Evolutionary conservation across 805 yeast species (phyloP), one percentile per base, ranked within the genome.

Genomic region (Ogataea glucozyma): DNA sequence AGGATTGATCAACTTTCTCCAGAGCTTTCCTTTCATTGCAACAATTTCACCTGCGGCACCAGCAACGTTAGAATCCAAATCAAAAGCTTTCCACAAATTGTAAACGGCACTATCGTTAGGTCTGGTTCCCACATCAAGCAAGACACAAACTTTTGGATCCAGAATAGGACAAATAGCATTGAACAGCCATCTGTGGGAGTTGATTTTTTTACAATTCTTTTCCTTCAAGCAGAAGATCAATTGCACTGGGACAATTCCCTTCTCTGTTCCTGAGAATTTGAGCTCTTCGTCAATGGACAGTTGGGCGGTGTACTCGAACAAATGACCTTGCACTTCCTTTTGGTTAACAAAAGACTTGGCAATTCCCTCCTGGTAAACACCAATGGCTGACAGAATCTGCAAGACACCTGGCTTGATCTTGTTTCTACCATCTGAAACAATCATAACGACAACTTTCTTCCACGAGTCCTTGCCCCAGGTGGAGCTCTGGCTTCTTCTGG

Each of bases 31-130:
- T 56, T 88, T 89, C 87, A 91, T 84, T 0, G 98, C 88, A 49
- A 85, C 85, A 60, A 93, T 90, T 64, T 93, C 98, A 49, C 99
- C 99, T 11, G 98, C 97, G 1, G 96, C 99, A 49, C 99, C 99
- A 0, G 97, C 99, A 40, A 93, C 96, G 56, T 91, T 90, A 1
- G 97, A 89, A 61, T 93, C 97, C 53, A 81, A 76, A 64, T 93
- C 99, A 64, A 93, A 93, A 0, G 97, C 95, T 65, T 93, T 93
- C 99, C 99, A 93, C 46, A 93, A 71, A 54, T 91, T 93, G 59
- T 93, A 95, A 19, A 91, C 72, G 0, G 98, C 91, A 40, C 85
- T 81, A 35, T 78, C 76, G 51, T 88, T 89, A n/a, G 98, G 95
- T 56, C 84, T 81, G 0, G 99, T 93, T 49, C 99, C 99, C n/a